Percentiles rank a stretch among this genome's conserved stretches.
phyloP scores from a whole-genome alignment of 2,329 filamentous ascomycete genomes.

The Neonectria magnoliae region DNA sequence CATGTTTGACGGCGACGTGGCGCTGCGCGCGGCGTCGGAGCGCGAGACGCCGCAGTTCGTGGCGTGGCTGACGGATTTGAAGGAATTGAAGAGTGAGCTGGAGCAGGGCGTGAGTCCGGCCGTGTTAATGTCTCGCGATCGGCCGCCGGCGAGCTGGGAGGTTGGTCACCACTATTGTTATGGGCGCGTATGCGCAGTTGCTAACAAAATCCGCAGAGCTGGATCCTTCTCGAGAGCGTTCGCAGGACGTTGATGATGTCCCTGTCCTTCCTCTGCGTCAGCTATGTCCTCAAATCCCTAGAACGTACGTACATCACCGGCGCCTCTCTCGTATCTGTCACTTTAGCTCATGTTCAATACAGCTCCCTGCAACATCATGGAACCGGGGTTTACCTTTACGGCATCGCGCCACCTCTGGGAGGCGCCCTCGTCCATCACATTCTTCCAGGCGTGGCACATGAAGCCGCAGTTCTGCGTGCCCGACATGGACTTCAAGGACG shows the following conservation, averaged over 20 bases:
- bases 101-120: constrained; percentile 40
- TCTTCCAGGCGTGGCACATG: constrained; percentile 56
- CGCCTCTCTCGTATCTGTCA: not conserved
- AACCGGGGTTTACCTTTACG: constrained; percentile 43
- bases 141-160: constrained; percentile 55
- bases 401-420: constrained; percentile 57
- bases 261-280: constrained; percentile 47
- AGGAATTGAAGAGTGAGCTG: constrained; percentile 47
- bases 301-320: constrained; percentile 40
- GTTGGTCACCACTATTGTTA: constrained; percentile 33
- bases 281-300: constrained; percentile 47
- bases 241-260: constrained; percentile 51
- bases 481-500: constrained; percentile 49
- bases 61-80: constrained; percentile 51
- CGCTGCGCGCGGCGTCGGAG: constrained; percentile 53
- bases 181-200: not conserved
- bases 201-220: constrained; percentile 42
- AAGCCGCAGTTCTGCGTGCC: constrained; percentile 51
- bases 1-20: constrained; percentile 56
- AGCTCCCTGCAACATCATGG: constrained; percentile 35
- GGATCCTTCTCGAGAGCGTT: constrained; percentile 55
- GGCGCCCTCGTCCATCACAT: constrained; percentile 52
- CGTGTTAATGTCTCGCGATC: constrained; percentile 39
- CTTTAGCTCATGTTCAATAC: not conserved
- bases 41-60: constrained; percentile 49